These are phyloP conservation scores for Diaporthe aspalathi DNA, from an alignment of 2,329 filamentous ascomycete species.

Conservation along the genomic window DNA sequence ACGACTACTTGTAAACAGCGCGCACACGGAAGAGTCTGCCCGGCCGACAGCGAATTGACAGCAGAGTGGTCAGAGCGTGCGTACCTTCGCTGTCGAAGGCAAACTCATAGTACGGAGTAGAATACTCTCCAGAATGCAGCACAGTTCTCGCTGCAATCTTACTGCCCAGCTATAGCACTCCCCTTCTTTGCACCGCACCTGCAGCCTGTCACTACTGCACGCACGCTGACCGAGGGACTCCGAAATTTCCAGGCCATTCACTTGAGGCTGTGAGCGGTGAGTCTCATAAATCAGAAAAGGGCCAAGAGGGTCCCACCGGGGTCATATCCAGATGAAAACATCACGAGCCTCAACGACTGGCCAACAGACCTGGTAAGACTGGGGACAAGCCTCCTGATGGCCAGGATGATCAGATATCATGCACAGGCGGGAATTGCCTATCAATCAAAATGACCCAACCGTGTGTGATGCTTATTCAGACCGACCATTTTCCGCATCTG, in stretches of 20 bases:
- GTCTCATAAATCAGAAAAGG: not conserved
- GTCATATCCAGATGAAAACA: conserved; percentile 11
- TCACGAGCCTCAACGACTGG: conserved; percentile 36
- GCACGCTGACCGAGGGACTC: not conserved
- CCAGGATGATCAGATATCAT: not conserved
- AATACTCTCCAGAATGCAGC: not conserved
- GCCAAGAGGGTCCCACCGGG: conserved; percentile 19
- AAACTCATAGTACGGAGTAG: not conserved
- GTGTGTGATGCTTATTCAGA: conserved; percentile 11
- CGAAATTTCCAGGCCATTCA: not conserved
- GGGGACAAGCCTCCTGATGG: not conserved
- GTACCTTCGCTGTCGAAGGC: too few relatives aligned
- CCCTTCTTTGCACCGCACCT: not conserved
- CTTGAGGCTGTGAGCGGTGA: conserved; percentile 31
- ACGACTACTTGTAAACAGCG: not conserved
- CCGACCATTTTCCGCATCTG: not conserved
- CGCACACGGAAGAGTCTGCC: not conserved
- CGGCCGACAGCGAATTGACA: not conserved
- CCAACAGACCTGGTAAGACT: conserved; percentile 16
- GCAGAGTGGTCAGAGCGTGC: not conserved
- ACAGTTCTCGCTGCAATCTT: not conserved
- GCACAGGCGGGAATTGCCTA: not conserved
- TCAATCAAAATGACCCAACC: conserved; percentile 12
- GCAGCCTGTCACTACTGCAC: not conserved
- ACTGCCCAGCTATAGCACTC: not conserved